Evolutionary conservation across 1,284 basidiomycete species (phyloP), one percentile per base, ranked within the genome.

Genomic region (Flammula alnicola): DNA sequence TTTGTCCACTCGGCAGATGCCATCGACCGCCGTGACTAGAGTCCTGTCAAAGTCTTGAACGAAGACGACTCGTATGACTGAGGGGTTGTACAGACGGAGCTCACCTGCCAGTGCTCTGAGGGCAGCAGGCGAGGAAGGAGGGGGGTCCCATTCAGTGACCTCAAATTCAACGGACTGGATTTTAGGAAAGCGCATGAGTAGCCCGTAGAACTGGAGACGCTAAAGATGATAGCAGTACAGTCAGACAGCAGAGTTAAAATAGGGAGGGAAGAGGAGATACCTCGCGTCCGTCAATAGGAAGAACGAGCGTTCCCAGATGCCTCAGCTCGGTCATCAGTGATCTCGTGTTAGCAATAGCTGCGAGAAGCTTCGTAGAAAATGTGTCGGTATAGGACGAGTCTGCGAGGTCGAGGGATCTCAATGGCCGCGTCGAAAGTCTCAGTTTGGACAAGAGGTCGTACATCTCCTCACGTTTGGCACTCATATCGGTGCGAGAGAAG

Each of bases 291-390:
- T 74, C 74, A 27, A 80, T 73, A 30, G 76, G 79, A 31, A 86
- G 67, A 11, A 79, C 81, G 12, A 86, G 72, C 5, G 81, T 84
- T 10, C 84, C 84, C 44, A 86, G 64, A 63, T 86, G 85, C 17
- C 73, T 73, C 41, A 86, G 66, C 37, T 74, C 71, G 16, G 53
- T 58, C 26, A 68, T 67, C 14, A 63, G 65, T n/a, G 66, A 63
- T 41, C 60, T 65, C 19, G 67, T 60, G 41, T 58, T 61, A 33
- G 73, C 65, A 12, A 84, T 66, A 4, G 62, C 58, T 10, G 65
- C 52, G 4, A 85, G 71, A 25, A 85, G 63, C 53, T 80, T 76
- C 59, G 79, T 69, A 3, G 80, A 75, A 58, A 82, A 84, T 4
- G 66, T 54, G 42, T 77, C 74, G 20, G 69, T 76, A 58, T 85